A percentile compares a stretch with the other conserved stretches of the same genome.
These are phyloP conservation scores for Debaryomyces maramus DNA, from an alignment of 805 yeast genomes.

Conservation along the genomic window DNA sequence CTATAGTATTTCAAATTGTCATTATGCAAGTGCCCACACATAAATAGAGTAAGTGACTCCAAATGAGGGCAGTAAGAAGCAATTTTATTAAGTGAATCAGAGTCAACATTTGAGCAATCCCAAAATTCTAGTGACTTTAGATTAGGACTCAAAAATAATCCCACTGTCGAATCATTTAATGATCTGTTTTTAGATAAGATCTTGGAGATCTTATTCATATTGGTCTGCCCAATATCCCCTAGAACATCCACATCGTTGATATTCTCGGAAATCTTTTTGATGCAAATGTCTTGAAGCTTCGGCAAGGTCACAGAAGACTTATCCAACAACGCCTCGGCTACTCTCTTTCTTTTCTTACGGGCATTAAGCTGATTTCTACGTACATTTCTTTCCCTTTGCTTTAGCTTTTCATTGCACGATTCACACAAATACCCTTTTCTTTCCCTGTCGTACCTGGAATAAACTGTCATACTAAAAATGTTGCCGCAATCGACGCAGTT, in stretches of 20 bases:
- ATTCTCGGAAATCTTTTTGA: constrained; percentile 60
- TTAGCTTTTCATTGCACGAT: constrained; percentile 49
- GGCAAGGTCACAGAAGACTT: constrained; percentile 62
- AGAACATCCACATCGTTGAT: constrained; percentile 76
- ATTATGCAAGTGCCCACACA: constrained; percentile 92
- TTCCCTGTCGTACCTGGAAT: constrained; percentile 53
- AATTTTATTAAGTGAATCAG: constrained; percentile 63
- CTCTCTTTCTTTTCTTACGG: constrained; percentile 70
- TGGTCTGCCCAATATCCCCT: constrained; percentile 81
- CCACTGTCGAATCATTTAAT: constrained; percentile 66
- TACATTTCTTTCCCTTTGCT: constrained; percentile 44
- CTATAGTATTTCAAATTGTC: constrained; percentile 67
- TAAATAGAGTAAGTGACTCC: constrained; percentile 63
- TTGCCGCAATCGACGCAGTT: constrained; percentile 63
- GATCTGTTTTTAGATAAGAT: constrained; percentile 84
- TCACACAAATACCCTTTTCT: constrained; percentile 68
- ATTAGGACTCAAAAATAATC: constrained; percentile 67
- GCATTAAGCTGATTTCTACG: constrained; percentile 59
- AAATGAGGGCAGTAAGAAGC: constrained; percentile 79
- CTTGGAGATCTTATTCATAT: constrained; percentile 67
- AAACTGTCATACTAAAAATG: constrained; percentile 62
- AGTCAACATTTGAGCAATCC: constrained; percentile 85
- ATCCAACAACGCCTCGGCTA: constrained; percentile 84
- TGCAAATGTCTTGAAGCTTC: constrained; percentile 79
- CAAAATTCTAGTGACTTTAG: constrained; percentile 66